Conservation (phyloP, 2,329 filamentous ascomycete genomes). For the Verticillium nubilum region DNA sequence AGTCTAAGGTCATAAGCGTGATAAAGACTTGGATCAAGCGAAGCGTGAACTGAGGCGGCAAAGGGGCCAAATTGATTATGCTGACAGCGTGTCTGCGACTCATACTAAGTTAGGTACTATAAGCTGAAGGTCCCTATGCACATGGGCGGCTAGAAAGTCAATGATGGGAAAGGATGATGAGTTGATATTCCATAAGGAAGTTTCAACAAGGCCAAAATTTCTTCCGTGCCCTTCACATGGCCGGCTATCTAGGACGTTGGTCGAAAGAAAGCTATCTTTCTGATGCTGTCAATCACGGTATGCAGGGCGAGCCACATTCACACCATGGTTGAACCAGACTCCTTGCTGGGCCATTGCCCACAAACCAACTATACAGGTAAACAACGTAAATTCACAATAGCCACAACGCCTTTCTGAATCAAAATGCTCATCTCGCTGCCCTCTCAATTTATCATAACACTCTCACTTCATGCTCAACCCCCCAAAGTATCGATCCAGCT, state of each 20-base stretch:
- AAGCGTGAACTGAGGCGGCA: background rate
- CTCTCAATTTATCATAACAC: background rate
- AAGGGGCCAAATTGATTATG: background rate
- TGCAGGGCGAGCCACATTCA: too few relatives aligned
- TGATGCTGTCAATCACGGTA: too few relatives aligned
- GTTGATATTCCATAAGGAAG: too few relatives aligned
- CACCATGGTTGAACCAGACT: too few relatives aligned
- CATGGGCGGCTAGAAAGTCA: background rate
- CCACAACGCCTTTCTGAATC: background rate
- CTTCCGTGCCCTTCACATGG: too few relatives aligned
- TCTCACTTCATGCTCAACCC: slow-evolving; percentile 28
- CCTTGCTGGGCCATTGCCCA: too few relatives aligned
- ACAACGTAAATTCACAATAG: background rate
- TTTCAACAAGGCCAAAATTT: too few relatives aligned
- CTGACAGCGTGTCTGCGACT: background rate
- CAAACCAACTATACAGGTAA: background rate
- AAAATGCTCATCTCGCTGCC: background rate
- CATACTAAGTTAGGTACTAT: background rate
- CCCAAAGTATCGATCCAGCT: slow-evolving; percentile 54
- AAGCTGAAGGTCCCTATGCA: background rate
- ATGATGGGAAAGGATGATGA: too few relatives aligned
- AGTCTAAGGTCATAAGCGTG: too few relatives aligned
- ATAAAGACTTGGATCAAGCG: background rate
- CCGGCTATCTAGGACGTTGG: too few relatives aligned
- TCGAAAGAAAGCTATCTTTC: too few relatives aligned